Percentiles rank a stretch among this genome's conserved stretches.
Conservation (phyloP, 768 basidiomycete species). For the Asterophora parasitica region DNA sequence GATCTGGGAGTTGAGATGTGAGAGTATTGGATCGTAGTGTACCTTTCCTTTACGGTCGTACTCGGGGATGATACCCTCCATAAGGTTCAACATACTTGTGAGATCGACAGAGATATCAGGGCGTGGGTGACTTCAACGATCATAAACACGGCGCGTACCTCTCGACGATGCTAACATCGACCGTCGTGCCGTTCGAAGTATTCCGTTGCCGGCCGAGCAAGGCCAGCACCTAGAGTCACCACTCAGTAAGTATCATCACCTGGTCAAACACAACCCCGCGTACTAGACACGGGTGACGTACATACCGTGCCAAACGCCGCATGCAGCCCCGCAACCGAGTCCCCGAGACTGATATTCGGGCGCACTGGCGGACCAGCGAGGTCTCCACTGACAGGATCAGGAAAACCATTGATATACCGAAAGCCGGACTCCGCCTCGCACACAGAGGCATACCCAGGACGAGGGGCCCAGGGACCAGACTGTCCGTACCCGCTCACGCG, state of each 20-base stretch:
- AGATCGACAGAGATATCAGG: no score
- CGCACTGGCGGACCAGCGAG: constrained; percentile 60
- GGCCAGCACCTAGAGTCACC: constrained; percentile 43
- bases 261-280: no score
- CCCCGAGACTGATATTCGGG: constrained; percentile 70
- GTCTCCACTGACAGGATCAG: constrained; percentile 46
- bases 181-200: constrained; percentile 42
- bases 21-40: background rate
- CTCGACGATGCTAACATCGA: constrained; percentile 76
- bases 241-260: no score
- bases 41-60: constrained; percentile 70
- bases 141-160: constrained; percentile 34
- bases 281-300: background rate
- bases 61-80: constrained; percentile 75
- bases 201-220: constrained; percentile 43
- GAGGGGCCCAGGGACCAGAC: constrained; percentile 66
- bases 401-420: constrained; percentile 66
- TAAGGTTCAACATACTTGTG: constrained; percentile 64
- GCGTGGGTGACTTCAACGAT: no score
- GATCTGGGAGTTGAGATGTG: background rate
- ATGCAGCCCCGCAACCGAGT: constrained; percentile 67
- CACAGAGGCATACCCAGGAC: constrained; percentile 70
- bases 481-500: constrained; percentile 79
- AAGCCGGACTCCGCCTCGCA: constrained; percentile 76
- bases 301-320: constrained; percentile 69